phyloP scores from a whole-genome alignment of 352 stramenopile genomes.

The Globisporangium sylvaticum region DNA sequence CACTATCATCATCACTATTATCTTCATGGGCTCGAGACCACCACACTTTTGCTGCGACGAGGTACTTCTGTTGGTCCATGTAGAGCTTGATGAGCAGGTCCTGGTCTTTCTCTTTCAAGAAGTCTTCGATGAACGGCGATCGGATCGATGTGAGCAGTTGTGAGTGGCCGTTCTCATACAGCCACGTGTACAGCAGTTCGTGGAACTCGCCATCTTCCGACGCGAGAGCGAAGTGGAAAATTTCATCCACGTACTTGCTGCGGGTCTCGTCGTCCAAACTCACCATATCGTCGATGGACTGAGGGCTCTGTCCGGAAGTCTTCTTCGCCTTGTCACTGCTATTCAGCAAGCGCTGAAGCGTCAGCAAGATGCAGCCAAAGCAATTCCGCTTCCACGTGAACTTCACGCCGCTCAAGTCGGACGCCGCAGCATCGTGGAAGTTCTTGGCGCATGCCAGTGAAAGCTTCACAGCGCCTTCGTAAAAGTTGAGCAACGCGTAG shows the following conservation, averaged over 20 bases:
- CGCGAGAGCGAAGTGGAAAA: constrained; percentile 73
- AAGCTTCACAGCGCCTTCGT: constrained; percentile 85
- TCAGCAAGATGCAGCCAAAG: constrained; percentile 71
- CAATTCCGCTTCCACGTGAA: constrained; percentile 69
- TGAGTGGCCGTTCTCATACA: constrained; percentile 68
- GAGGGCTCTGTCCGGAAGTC: constrained; percentile 36
- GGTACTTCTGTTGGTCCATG: constrained; percentile 84
- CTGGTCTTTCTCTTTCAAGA: constrained; percentile 80
- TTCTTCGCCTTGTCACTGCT: constrained; percentile 24
- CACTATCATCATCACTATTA: constrained; percentile 36
- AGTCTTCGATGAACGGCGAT: constrained; percentile 77
- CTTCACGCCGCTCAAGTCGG: constrained; percentile 62
- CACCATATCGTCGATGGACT: constrained; percentile 75
- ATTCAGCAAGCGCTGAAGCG: constrained; percentile 50
- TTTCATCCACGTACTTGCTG: constrained; percentile 59
- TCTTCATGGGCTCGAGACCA: constrained; percentile 74
- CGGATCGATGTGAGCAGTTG: constrained; percentile 59
- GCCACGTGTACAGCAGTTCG: constrained; percentile 76
- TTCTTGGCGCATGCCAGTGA: constrained; percentile 74
- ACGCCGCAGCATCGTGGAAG: constrained; percentile 65
- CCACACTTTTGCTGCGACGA: constrained; percentile 80
- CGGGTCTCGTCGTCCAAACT: constrained; percentile 63
- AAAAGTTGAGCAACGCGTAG: constrained; percentile 74
- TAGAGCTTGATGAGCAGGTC: constrained; percentile 84
- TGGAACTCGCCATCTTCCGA: constrained; percentile 76